Evolutionary conservation across 208 protist genomes (phyloP).

Genomic region (Perkinsela sp.): DNA sequence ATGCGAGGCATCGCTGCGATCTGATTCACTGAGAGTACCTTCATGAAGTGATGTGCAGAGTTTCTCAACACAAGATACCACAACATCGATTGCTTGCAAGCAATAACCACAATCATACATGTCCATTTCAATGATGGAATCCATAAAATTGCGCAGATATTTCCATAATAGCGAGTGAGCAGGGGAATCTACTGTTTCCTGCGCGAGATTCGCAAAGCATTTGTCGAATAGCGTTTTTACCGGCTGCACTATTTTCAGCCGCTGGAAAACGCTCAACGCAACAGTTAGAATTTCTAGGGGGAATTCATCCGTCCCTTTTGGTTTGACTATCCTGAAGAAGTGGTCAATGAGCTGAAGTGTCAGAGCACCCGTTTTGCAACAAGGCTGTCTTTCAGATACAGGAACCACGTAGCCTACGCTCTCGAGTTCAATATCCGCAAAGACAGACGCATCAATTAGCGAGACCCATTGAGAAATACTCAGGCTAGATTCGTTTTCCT

Average conservation of each 20-base stretch:
- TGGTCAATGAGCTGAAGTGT: background rate
- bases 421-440: background rate
- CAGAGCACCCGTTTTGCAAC: background rate
- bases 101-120: too few species aligned
- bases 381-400: background rate
- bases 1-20: too few species aligned
- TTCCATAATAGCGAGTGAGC: slow-evolving; percentile 5
- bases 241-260: background rate
- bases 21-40: too few species aligned
- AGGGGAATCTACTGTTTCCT: slow-evolving; percentile 8
- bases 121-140: too few species aligned
- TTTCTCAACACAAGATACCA: too few species aligned
- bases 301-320: background rate
- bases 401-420: background rate
- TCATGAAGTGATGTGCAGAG: too few species aligned
- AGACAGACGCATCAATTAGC: background rate
- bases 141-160: too few species aligned
- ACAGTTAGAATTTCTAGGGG: background rate
- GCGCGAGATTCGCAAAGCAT: slow-evolving; percentile 9
- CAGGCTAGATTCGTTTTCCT: background rate
- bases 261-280: background rate
- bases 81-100: too few species aligned
- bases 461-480: background rate
- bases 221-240: slow-evolving; percentile 3
- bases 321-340: background rate